These are phyloP conservation scores for Fusarium staphyleae DNA, from an alignment of 2,329 filamentous ascomycete genomes.

Conservation along the genomic window DNA sequence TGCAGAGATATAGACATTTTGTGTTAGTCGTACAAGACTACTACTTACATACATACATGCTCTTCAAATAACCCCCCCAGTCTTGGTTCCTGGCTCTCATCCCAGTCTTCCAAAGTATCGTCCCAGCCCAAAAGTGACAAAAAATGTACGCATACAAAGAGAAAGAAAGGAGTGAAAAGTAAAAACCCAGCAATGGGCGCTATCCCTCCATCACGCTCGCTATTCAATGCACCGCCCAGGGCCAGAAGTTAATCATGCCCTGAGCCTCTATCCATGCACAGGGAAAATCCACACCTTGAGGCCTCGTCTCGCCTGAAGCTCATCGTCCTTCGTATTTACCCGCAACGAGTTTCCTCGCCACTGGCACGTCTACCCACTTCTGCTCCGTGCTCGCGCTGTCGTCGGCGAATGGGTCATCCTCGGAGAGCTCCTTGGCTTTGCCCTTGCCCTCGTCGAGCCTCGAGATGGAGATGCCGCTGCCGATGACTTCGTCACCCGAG, in stretches of 20 bases:
- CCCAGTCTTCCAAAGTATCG: slow-evolving; percentile 14
- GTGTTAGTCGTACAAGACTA: slow-evolving; percentile 26
- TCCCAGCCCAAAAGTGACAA: slow-evolving; percentile 14
- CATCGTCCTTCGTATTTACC: slow-evolving; percentile 74
- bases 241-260: slow-evolving; percentile 39
- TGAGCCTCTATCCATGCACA: slow-evolving; percentile 32
- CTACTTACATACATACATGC: slow-evolving; percentile 14
- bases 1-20: neutral
- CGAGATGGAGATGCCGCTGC: slow-evolving; percentile 71
- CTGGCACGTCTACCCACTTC: slow-evolving; percentile 72
- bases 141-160: slow-evolving; percentile 27
- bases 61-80: slow-evolving; percentile 3
- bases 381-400: slow-evolving; percentile 44
- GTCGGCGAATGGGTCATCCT: slow-evolving; percentile 75
- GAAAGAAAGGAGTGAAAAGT: slow-evolving; percentile 3
- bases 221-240: slow-evolving; percentile 44
- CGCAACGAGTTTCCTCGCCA: slow-evolving; percentile 71
- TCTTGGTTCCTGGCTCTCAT: neutral
- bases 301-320: slow-evolving; percentile 5
- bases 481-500: slow-evolving; percentile 52
- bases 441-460: slow-evolving; percentile 57
- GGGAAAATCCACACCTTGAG: slow-evolving; percentile 3
- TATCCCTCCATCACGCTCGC: slow-evolving; percentile 40
- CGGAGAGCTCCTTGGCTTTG: slow-evolving; percentile 59
- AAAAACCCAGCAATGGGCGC: slow-evolving; percentile 25